Evolutionary conservation across 495 filamentous ascomycete genomes (phyloP).

Genomic region (Antarctomyces pellizariae): DNA sequence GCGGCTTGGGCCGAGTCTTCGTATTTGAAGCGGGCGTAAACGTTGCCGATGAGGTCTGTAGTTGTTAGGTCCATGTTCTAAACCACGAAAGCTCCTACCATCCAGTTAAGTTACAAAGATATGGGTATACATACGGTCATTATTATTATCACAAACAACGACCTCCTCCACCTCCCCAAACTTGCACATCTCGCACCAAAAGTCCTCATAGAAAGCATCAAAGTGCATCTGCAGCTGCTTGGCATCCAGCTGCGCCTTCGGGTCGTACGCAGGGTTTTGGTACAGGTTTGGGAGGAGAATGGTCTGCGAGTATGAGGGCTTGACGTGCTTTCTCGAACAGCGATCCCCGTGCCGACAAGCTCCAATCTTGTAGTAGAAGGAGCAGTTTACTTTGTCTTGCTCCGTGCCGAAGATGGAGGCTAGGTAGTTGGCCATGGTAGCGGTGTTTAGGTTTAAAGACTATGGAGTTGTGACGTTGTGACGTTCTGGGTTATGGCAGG

Average conservation of each 20-base stretch:
- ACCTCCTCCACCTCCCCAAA: conserved; percentile 79
- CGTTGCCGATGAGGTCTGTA: conserved; percentile 89
- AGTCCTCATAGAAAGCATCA: conserved; percentile 98
- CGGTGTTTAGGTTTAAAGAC: background rate
- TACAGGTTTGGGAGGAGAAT: conserved; percentile 97
- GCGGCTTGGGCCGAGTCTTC: conserved; percentile 86
- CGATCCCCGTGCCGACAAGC: conserved; percentile 96
- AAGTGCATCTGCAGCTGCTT: conserved; percentile 95
- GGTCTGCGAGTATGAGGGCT: conserved; percentile 92
- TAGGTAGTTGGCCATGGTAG: conserved; percentile 73
- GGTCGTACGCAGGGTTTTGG: conserved; percentile 95
- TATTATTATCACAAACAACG: conserved; percentile 86
- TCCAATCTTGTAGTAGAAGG: conserved; percentile 71
- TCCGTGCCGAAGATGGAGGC: conserved; percentile 99
- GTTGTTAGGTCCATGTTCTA: background rate
- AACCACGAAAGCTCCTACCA: conserved; percentile 4
- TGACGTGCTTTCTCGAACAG: conserved; percentile 94
- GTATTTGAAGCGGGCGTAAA: conserved; percentile 99
- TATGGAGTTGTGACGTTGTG: too few species aligned
- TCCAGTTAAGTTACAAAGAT: background rate
- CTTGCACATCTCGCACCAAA: conserved; percentile 98
- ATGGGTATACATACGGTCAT: conserved; percentile 49
- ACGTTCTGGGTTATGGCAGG: too few species aligned
- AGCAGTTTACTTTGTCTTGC: conserved; percentile 69
- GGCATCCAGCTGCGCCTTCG: conserved; percentile 87